A percentile compares a stretch with the other conserved stretches of the same genome.
phyloP scores from a whole-genome alignment of 768 basidiomycete species.

The Mycena epipterygia region DNA sequence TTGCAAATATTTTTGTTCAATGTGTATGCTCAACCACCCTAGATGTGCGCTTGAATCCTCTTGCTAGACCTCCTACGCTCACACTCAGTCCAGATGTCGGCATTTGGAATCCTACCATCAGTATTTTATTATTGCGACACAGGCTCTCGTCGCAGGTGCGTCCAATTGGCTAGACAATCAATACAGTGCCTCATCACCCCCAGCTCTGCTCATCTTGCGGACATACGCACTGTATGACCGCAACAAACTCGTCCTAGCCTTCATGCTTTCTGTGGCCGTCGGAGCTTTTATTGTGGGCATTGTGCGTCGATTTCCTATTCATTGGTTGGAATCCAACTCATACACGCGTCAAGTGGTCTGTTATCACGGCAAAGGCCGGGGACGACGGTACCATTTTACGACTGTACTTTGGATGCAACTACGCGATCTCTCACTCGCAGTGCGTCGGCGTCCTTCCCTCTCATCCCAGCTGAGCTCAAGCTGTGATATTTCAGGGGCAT shows the following conservation, averaged over 20 bases:
- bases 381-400: background rate
- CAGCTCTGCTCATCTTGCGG: slow-evolving; percentile 33
- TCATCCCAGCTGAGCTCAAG: background rate
- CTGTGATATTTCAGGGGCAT: background rate
- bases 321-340: background rate
- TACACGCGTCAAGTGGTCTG: slow-evolving; percentile 21
- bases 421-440: slow-evolving; percentile 11
- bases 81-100: background rate
- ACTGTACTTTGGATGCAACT: slow-evolving; percentile 27
- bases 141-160: slow-evolving; percentile 17
- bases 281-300: slow-evolving; percentile 6
- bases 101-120: slow-evolving; percentile 28
- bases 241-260: slow-evolving; percentile 16
- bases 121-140: slow-evolving; percentile 25
- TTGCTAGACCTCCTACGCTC: background rate
- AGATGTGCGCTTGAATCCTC: background rate
- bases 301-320: background rate
- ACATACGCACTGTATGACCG: slow-evolving; percentile 36
- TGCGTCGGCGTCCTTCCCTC: background rate
- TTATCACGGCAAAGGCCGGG: slow-evolving; percentile 2
- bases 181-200: background rate
- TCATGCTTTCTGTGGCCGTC: slow-evolving; percentile 7
- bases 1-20: too few relatives aligned
- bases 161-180: background rate
- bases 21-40: background rate